phyloP scores from a whole-genome alignment of 495 filamentous ascomycete species.

The Pseudevernia furfuracea region DNA sequence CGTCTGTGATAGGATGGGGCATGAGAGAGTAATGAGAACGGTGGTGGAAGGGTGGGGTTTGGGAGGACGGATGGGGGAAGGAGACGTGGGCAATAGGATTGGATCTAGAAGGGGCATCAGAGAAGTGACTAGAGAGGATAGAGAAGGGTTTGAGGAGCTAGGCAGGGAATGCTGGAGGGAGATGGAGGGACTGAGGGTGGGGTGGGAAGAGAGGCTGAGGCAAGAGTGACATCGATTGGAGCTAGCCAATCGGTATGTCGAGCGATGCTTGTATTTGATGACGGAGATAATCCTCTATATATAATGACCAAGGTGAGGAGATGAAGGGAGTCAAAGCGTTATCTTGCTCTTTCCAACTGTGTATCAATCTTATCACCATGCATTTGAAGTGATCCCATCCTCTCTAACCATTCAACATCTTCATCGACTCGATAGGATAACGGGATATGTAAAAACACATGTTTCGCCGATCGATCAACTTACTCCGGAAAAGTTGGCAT shows the following conservation, averaged over 20 bases:
- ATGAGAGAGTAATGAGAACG: slow-evolving; percentile 55
- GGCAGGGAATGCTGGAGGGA: slow-evolving; percentile 68
- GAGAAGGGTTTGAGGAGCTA: slow-evolving; percentile 63
- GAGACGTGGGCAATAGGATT: slow-evolving; percentile 39
- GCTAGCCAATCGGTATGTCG: not conserved
- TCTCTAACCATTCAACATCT: not conserved
- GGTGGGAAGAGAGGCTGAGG: slow-evolving; percentile 65
- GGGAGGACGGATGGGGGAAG: slow-evolving; percentile 57
- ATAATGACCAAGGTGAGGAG: not conserved
- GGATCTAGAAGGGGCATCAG: slow-evolving; percentile 42
- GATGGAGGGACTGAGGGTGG: slow-evolving; percentile 73
- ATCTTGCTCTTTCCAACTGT: not conserved
- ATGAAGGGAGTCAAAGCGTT: not conserved
- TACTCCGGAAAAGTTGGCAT: not conserved
- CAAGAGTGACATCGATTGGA: slow-evolving; percentile 5
- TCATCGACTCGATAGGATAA: not conserved
- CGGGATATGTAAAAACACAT: no score
- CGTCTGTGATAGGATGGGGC: slow-evolving; percentile 50
- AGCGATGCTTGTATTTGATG: not conserved
- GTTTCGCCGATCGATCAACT: not conserved
- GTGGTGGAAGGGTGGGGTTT: slow-evolving; percentile 83
- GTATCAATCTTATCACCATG: not conserved
- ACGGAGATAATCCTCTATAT: not conserved
- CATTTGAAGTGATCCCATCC: not conserved
- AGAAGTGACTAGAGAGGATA: slow-evolving; percentile 56